These are phyloP conservation scores for Forsythia suspensa DNA, from an alignment of 257 asterid genomes.

Conservation along the genomic window DNA sequence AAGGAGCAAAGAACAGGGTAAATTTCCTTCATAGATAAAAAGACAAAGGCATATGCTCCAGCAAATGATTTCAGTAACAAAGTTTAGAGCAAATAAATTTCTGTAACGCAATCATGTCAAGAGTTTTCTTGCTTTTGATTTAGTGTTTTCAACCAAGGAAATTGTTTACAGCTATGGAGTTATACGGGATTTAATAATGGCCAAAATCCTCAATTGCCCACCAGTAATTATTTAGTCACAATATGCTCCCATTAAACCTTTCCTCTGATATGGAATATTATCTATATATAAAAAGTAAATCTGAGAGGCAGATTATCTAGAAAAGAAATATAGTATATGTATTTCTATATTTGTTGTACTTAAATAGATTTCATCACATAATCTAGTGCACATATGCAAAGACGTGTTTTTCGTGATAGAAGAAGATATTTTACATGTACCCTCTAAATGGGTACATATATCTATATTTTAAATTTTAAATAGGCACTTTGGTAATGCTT, in stretches of 20 bases:
- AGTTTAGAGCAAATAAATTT: neutral
- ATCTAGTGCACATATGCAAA: conserved; percentile 6
- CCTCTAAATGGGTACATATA: conserved; percentile 1
- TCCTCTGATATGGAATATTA: no score
- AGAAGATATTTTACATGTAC: conserved; percentile 1
- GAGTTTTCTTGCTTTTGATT: neutral
- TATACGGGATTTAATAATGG: neutral
- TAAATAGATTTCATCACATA: neutral
- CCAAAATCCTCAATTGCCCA: neutral
- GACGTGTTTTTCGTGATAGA: neutral
- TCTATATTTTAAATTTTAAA: conserved; percentile 3
- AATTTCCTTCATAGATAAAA: neutral
- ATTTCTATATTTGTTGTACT: neutral
- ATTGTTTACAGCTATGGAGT: neutral
- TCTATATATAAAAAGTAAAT: no score
- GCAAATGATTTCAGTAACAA: neutral
- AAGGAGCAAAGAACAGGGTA: neutral
- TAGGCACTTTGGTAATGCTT: conserved; percentile 5
- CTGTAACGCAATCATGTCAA: neutral
- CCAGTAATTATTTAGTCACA: no score
- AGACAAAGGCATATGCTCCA: neutral
- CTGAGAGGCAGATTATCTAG: no score
- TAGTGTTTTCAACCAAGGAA: neutral
- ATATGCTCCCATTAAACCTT: no score
- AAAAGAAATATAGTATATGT: neutral